These are phyloP conservation scores for Geopyxis carbonaria DNA, from an alignment of 495 filamentous ascomycete genomes.

Conservation along the genomic window DNA sequence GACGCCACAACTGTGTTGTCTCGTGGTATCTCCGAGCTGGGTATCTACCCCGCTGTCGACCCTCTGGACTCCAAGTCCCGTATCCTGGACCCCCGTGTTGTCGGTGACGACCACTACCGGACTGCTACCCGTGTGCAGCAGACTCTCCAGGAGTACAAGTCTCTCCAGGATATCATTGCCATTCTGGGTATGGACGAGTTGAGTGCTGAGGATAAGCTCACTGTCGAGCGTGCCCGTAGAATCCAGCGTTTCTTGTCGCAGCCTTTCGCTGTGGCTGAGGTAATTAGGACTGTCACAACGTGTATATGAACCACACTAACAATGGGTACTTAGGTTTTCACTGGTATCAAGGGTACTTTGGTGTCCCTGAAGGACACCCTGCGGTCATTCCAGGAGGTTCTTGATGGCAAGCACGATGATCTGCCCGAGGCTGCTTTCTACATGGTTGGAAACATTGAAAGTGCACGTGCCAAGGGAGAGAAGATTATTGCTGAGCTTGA, in stretches of 20 bases:
- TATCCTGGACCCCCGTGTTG: conserved; percentile 97
- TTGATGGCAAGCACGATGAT: conserved; percentile 87
- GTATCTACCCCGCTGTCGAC: conserved; percentile 99
- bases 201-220: conserved; percentile 96
- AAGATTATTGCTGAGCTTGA: conserved; percentile 97
- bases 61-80: conserved; percentile 98
- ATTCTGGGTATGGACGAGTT: conserved; percentile 99
- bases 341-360: conserved; percentile 84
- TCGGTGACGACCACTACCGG: conserved; percentile 93
- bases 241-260: conserved; percentile 98
- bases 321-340: conserved; percentile 17
- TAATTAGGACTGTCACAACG: conserved; percentile 51
- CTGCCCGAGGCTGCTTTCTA: conserved; percentile 55
- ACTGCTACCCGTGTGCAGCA: conserved; percentile 89
- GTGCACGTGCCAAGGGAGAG: conserved; percentile 90
- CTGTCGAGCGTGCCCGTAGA: conserved; percentile 99
- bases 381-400: conserved; percentile 88
- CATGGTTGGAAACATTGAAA: conserved; percentile 60
- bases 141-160: conserved; percentile 99
- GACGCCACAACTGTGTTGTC: conserved; percentile 99
- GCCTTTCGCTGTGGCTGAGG: conserved; percentile 98
- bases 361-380: conserved; percentile 99
- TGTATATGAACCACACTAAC: background rate
- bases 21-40: conserved; percentile 99
- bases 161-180: conserved; percentile 99